Percentiles rank a stretch among this genome's conserved stretches.
phyloP scores from a whole-genome alignment of 306 rosid genomes.

The Purshia tridentata region DNA sequence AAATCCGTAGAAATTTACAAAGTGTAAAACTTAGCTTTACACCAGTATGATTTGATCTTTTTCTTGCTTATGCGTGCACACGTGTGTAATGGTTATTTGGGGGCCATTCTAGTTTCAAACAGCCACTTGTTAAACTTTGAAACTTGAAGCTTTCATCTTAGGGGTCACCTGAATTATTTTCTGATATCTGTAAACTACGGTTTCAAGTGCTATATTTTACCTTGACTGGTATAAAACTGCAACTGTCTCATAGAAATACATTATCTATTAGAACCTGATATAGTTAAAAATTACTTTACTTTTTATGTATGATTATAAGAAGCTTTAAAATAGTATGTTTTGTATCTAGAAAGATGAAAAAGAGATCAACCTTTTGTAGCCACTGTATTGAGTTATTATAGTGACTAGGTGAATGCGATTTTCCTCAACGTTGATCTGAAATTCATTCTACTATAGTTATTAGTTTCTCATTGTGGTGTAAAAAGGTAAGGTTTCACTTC shows the following conservation, averaged over 20 bases:
- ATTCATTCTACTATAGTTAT: not conserved
- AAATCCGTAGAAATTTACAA: not conserved
- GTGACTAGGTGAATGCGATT: not conserved
- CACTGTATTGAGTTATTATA: not conserved
- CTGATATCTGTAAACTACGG: not conserved
- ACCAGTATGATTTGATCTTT: not conserved
- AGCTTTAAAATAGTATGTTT: not conserved
- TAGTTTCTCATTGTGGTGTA: not conserved
- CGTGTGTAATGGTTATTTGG: not conserved
- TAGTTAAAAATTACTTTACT: not conserved
- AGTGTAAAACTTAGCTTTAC: not conserved
- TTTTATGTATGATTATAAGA: not conserved
- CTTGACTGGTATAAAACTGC: not conserved
- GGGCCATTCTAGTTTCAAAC: not conserved
- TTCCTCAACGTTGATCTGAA: not conserved
- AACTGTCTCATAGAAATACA: not conserved
- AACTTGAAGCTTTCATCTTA: slow-evolving; percentile 1
- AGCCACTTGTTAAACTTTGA: not conserved
- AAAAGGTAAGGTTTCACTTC: not conserved
- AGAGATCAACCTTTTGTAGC: not conserved
- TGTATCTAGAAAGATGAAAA: not conserved
- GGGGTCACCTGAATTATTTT: not conserved
- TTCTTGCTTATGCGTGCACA: not conserved
- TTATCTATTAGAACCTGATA: not conserved
- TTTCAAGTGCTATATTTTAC: not conserved